phyloP scores from a whole-genome alignment of 805 yeast species.

The Nakazawaea anatomiae region DNA sequence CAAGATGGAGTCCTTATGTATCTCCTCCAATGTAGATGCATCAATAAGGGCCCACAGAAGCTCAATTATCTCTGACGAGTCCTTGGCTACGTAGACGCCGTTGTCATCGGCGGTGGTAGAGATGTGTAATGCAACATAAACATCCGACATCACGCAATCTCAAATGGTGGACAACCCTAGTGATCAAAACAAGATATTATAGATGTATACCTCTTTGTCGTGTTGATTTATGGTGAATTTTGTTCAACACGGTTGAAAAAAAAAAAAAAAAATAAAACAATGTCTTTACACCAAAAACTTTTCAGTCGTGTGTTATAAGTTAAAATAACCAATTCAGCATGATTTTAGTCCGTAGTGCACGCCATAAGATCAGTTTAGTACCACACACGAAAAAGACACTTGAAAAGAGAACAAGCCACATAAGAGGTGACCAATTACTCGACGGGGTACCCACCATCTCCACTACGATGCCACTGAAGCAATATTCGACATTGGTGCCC shows the following conservation, averaged over 20 bases:
- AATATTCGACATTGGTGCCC: background rate
- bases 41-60: conserved; percentile 64
- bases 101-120: conserved; percentile 66
- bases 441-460: too few species aligned
- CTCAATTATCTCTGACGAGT: conserved; percentile 62
- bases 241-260: background rate
- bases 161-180: background rate
- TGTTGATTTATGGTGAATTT: background rate
- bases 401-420: too few species aligned
- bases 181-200: background rate
- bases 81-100: conserved; percentile 52
- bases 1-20: conserved; percentile 37
- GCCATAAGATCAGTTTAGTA: too few species aligned
- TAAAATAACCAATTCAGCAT: too few species aligned
- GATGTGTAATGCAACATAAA: conserved; percentile 55
- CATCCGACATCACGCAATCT: conserved; percentile 35
- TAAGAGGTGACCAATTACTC: too few species aligned
- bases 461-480: background rate
- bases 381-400: too few species aligned
- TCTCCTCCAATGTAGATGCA: conserved; percentile 39
- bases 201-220: background rate
- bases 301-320: too few species aligned
- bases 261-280: too few species aligned
- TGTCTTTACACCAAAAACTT: too few species aligned
- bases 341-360: too few species aligned